Evolutionary conservation across 2,329 filamentous ascomycete species (phyloP).

Genomic region (Ambrosiella xylebori): DNA sequence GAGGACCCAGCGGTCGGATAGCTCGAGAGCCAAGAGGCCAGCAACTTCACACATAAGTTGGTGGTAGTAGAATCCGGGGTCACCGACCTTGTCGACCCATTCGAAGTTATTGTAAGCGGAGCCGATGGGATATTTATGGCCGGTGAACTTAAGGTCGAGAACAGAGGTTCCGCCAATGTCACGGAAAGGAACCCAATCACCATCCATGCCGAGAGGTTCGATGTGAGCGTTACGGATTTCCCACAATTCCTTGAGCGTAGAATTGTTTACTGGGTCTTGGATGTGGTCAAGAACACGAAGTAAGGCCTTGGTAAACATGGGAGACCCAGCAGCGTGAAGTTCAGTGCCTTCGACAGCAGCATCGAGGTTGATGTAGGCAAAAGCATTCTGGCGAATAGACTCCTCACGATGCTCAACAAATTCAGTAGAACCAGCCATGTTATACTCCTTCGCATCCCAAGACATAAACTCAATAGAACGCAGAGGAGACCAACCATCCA

Average conservation of each 20-base stretch:
- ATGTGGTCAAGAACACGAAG: slow-evolving; percentile 58
- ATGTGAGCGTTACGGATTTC: slow-evolving; percentile 43
- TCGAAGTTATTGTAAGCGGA: slow-evolving; percentile 83
- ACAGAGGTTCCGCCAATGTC: slow-evolving; percentile 78
- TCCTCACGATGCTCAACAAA: slow-evolving; percentile 77
- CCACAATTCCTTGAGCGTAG: slow-evolving; percentile 61
- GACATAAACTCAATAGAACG: slow-evolving; percentile 95
- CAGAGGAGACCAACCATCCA: slow-evolving; percentile 71
- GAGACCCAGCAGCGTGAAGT: slow-evolving; percentile 66
- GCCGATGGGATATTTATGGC: slow-evolving; percentile 51
- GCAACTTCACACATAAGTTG: slow-evolving; percentile 61
- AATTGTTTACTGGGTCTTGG: slow-evolving; percentile 52
- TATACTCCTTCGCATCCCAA: slow-evolving; percentile 91
- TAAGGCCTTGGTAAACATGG: slow-evolving; percentile 58
- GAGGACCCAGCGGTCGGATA: slow-evolving; percentile 63
- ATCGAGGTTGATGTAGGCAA: slow-evolving; percentile 86
- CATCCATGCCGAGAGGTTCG: slow-evolving; percentile 52
- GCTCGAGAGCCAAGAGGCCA: slow-evolving; percentile 66
- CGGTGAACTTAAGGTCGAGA: slow-evolving; percentile 65
- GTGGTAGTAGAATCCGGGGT: slow-evolving; percentile 73
- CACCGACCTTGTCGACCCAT: slow-evolving; percentile 64
- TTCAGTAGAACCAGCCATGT: slow-evolving; percentile 84
- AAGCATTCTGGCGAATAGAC: slow-evolving; percentile 51
- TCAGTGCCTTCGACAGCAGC: slow-evolving; percentile 43
- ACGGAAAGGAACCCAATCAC: slow-evolving; percentile 83